These are phyloP conservation scores for Cladosporium sp. DNA, from an alignment of 2,329 filamentous ascomycete species.

Conservation along the genomic window DNA sequence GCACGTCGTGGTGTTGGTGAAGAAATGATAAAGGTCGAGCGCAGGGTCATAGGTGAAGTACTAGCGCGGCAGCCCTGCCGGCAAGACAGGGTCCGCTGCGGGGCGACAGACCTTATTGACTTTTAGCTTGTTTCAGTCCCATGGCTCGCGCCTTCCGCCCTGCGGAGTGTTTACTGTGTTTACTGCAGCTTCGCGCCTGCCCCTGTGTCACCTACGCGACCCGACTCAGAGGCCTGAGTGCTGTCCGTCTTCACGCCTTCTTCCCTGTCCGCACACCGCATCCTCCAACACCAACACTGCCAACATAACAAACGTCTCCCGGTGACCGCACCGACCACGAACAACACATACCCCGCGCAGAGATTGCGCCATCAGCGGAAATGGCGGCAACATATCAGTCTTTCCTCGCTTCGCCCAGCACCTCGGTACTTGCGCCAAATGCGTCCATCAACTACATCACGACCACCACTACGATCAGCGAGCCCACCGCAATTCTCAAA, in stretches of 20 bases:
- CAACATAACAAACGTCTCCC: too few relatives aligned
- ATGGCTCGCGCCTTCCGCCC: too few relatives aligned
- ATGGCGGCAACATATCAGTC: constrained; percentile 39
- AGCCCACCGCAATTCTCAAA: constrained; percentile 71
- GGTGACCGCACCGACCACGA: too few relatives aligned
- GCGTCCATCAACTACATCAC: constrained; percentile 72
- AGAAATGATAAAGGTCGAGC: too few relatives aligned
- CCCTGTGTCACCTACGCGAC: constrained; percentile 1
- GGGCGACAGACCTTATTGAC: too few relatives aligned
- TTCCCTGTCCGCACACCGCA: neutral
- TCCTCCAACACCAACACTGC: neutral
- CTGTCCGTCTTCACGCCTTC: neutral
- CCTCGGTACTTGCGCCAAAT: constrained; percentile 38
- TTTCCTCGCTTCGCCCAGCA: constrained; percentile 40
- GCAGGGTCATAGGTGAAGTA: too few relatives aligned
- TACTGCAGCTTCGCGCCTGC: constrained; percentile 1
- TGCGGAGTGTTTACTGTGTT: too few relatives aligned
- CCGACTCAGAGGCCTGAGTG: neutral
- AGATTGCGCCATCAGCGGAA: constrained; percentile 15
- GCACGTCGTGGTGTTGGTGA: too few relatives aligned
- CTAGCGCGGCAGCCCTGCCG: too few relatives aligned
- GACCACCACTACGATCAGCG: constrained; percentile 68
- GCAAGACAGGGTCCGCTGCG: too few relatives aligned
- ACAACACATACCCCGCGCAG: constrained; percentile 7
- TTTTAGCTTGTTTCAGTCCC: too few relatives aligned